Percentiles rank a stretch among this genome's conserved stretches.
phyloP scores from a whole-genome alignment of 805 yeast genomes.

The Clavispora asparagi region DNA sequence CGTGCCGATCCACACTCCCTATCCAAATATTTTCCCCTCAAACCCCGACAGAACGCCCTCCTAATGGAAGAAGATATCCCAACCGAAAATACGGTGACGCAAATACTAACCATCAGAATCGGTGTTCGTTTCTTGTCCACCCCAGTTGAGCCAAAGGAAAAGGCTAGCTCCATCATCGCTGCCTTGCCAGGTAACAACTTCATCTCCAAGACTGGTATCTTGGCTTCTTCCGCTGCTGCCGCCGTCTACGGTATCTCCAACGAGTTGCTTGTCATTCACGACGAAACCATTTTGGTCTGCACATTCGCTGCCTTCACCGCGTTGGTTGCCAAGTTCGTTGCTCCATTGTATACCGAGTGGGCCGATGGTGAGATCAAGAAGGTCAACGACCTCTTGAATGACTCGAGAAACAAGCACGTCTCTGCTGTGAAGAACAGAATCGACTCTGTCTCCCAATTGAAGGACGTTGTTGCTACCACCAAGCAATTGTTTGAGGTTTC shows the following conservation, averaged over 20 bases:
- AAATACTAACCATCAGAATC: constrained; percentile 39
- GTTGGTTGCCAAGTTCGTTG: constrained; percentile 78
- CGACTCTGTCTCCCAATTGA: constrained; percentile 77
- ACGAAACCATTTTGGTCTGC: constrained; percentile 80
- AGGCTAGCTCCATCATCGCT: constrained; percentile 85
- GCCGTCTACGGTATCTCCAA: constrained; percentile 90
- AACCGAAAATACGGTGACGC: too few species aligned
- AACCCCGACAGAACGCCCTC: too few species aligned
- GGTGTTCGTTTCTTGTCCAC: constrained; percentile 65
- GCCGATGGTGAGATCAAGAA: constrained; percentile 82
- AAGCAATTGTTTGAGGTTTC: constrained; percentile 89
- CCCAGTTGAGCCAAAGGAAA: constrained; percentile 80
- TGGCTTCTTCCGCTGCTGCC: constrained; percentile 94
- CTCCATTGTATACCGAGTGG: constrained; percentile 93
- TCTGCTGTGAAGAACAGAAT: constrained; percentile 92
- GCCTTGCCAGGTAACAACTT: constrained; percentile 89
- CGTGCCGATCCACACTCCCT: too few species aligned
- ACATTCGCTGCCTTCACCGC: constrained; percentile 76
- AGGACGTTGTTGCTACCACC: constrained; percentile 89
- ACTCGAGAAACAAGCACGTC: constrained; percentile 86
- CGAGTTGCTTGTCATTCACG: constrained; percentile 89
- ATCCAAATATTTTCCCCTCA: too few species aligned
- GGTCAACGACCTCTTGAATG: constrained; percentile 75
- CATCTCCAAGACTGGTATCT: constrained; percentile 87
- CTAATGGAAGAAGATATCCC: background rate